Percentiles rank a stretch among this genome's conserved stretches.
These are phyloP conservation scores for Nannizzia gypsea DNA, from an alignment of 2,329 filamentous ascomycete species.

Conservation along the genomic window DNA sequence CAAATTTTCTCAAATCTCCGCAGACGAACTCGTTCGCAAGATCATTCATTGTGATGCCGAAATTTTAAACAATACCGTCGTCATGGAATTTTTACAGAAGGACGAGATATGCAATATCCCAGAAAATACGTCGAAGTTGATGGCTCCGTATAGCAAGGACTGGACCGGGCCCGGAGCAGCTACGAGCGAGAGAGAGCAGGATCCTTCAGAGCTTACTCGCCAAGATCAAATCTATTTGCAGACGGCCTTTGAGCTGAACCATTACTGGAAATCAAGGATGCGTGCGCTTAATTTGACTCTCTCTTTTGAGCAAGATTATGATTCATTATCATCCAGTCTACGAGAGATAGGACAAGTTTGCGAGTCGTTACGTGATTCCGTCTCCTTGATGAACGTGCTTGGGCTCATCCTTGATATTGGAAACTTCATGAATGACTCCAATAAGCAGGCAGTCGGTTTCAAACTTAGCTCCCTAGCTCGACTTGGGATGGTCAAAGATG, in stretches of 20 bases:
- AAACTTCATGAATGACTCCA: conserved; percentile 99
- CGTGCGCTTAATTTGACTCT: conserved; percentile 74
- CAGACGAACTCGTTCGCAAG: conserved; percentile 79
- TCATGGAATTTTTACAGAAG: conserved; percentile 93
- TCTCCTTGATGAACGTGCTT: conserved; percentile 88
- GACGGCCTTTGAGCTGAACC: conserved; percentile 86
- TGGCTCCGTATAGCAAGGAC: conserved; percentile 93
- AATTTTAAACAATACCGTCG: conserved; percentile 74
- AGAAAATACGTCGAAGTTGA: conserved; percentile 77
- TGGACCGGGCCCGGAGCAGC: conserved; percentile 82
- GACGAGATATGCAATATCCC: conserved; percentile 87
- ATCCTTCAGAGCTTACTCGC: conserved; percentile 76
- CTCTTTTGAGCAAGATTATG: conserved; percentile 78
- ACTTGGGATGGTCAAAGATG: conserved; percentile 95
- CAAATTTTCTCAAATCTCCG: conserved; percentile 76
- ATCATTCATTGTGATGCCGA: conserved; percentile 90
- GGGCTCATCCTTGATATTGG: conserved; percentile 94
- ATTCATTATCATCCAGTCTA: conserved; percentile 76
- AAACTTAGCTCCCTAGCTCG: conserved; percentile 90
- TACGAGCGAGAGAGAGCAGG: conserved; percentile 66
- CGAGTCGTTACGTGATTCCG: conserved; percentile 80
- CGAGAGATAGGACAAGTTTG: conserved; percentile 77
- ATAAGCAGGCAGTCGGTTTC: conserved; percentile 96
- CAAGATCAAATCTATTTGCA: conserved; percentile 93
- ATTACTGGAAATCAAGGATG: conserved; percentile 98